Evolutionary conservation across 2,329 filamentous ascomycete genomes (phyloP).

Genomic region (Claviceps spartinae): DNA sequence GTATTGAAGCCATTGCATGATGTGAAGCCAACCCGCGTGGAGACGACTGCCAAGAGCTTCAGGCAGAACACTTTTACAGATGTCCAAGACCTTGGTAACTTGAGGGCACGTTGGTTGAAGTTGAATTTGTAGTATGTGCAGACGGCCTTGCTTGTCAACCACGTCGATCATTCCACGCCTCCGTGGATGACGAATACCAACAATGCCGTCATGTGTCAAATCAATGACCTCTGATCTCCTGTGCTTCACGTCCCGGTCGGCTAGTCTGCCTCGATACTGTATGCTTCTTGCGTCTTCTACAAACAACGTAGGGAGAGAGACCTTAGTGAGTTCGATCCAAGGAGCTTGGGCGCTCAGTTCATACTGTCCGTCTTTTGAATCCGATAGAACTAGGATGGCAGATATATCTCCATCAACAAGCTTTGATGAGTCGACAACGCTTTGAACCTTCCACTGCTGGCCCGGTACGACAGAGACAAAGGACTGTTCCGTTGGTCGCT

Average conservation of each 20-base stretch:
- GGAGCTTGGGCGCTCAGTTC: slow-evolving; percentile 62
- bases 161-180: slow-evolving; percentile 51
- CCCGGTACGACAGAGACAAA: slow-evolving; percentile 23
- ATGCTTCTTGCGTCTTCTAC: slow-evolving; percentile 47
- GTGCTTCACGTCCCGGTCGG: slow-evolving; percentile 37
- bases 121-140: slow-evolving; percentile 54
- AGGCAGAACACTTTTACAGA: slow-evolving; percentile 51
- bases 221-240: slow-evolving; percentile 32
- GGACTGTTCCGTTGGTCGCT: slow-evolving; percentile 10
- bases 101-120: slow-evolving; percentile 52
- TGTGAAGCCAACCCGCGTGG: slow-evolving; percentile 59
- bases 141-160: slow-evolving; percentile 44
- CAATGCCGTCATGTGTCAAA: slow-evolving; percentile 32
- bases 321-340: slow-evolving; percentile 56
- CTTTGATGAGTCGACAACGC: slow-evolving; percentile 60
- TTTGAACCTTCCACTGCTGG: slow-evolving; percentile 45
- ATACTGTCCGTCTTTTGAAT: slow-evolving; percentile 47
- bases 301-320: slow-evolving; percentile 48
- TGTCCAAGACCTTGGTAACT: slow-evolving; percentile 45
- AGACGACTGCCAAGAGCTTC: slow-evolving; percentile 45
- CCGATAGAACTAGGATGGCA: slow-evolving; percentile 56
- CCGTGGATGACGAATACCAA: slow-evolving; percentile 43
- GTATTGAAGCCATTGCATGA: slow-evolving; percentile 51
- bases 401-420: slow-evolving; percentile 53
- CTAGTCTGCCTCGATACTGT: slow-evolving; percentile 37